A percentile compares a stretch with the other conserved stretches of the same genome.
These are phyloP conservation scores for Euphrasia confusa DNA, from an alignment of 257 asterid genomes.

Conservation along the genomic window DNA sequence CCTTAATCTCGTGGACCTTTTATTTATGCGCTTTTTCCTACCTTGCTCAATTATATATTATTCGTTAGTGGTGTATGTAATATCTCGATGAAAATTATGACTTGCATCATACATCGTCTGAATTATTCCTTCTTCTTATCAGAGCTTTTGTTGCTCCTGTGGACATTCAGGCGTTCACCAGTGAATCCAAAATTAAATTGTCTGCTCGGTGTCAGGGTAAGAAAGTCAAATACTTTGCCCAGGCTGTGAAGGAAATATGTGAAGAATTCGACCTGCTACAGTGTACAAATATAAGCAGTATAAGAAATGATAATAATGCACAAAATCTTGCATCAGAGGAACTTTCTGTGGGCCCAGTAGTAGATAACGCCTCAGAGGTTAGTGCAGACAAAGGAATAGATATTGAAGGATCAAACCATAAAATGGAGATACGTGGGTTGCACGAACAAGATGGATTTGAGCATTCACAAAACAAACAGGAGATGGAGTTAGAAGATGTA, in stretches of 20 bases:
- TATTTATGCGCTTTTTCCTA: slow-evolving; percentile 1
- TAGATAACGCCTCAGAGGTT: slow-evolving; percentile 35
- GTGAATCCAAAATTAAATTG: slow-evolving; percentile 58
- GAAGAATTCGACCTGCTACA: slow-evolving; percentile 67
- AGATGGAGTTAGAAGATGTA: slow-evolving; percentile 32
- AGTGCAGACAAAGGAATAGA: slow-evolving; percentile 29
- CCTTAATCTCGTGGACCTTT: slow-evolving; percentile 12
- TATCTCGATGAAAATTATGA: slow-evolving; percentile 7
- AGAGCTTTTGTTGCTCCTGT: slow-evolving; percentile 92
- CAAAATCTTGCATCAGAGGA: slow-evolving; percentile 40
- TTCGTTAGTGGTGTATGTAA: neutral
- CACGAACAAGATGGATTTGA: slow-evolving; percentile 34
- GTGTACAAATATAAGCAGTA: slow-evolving; percentile 35
- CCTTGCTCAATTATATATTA: slow-evolving; percentile 9
- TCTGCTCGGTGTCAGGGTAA: slow-evolving; percentile 66
- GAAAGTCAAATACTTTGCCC: slow-evolving; percentile 53
- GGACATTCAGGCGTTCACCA: slow-evolving; percentile 73
- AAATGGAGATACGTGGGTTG: slow-evolving; percentile 35
- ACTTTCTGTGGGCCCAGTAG: slow-evolving; percentile 36
- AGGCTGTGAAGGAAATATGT: slow-evolving; percentile 76
- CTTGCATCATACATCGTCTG: neutral
- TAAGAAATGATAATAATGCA: slow-evolving; percentile 40
- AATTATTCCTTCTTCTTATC: slow-evolving; percentile 33
- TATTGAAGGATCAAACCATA: slow-evolving; percentile 29
- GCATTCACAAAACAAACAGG: slow-evolving; percentile 39